Conservation (phyloP, 805 yeast species). For the Saturnispora besseyi region DNA sequence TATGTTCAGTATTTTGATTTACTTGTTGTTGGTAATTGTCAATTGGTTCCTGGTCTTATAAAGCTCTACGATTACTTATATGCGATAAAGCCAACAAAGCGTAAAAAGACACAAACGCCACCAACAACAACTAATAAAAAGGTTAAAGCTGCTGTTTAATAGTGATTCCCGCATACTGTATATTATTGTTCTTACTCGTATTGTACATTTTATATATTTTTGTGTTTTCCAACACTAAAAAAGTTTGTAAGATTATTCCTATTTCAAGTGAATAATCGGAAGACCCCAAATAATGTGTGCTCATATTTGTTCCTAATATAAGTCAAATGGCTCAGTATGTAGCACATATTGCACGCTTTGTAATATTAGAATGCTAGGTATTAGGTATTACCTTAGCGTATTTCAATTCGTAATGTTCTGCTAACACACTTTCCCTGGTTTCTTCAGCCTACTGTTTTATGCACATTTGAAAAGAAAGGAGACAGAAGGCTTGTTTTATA, state of each 20-base stretch:
- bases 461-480: too few relatives aligned
- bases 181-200: neutral
- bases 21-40: slow-evolving; percentile 59
- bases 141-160: neutral
- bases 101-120: slow-evolving; percentile 10
- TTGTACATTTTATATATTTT: neutral
- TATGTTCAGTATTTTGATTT: slow-evolving; percentile 47
- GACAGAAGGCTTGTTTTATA: too few relatives aligned
- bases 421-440: too few relatives aligned
- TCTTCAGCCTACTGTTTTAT: too few relatives aligned
- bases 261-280: too few relatives aligned
- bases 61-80: slow-evolving; percentile 18
- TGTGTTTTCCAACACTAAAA: neutral
- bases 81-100: slow-evolving; percentile 8
- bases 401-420: too few relatives aligned
- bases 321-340: too few relatives aligned
- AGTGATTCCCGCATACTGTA: neutral
- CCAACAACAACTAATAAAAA: slow-evolving; percentile 3
- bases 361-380: too few relatives aligned
- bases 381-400: too few relatives aligned
- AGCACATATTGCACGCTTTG: too few relatives aligned
- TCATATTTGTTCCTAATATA: too few relatives aligned
- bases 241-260: neutral
- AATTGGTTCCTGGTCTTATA: slow-evolving; percentile 35
- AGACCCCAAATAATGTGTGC: too few relatives aligned